Percentiles rank a stretch among this genome's conserved stretches.
Conservation (phyloP, 805 yeast genomes). For the Suhomyces sp. region DNA sequence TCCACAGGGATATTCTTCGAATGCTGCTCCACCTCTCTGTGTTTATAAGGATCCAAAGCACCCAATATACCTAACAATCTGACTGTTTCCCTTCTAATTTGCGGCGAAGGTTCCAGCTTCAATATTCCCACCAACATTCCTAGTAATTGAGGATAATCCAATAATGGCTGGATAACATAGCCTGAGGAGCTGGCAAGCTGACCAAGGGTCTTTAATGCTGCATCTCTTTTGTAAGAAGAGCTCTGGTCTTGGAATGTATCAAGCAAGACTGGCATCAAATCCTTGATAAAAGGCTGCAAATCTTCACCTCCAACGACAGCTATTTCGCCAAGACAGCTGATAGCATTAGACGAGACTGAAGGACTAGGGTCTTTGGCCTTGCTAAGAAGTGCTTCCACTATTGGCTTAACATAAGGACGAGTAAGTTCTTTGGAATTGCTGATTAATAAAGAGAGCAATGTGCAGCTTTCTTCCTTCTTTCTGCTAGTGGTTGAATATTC, state of each 20-base stretch:
- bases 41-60: constrained; percentile 94
- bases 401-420: constrained; percentile 86
- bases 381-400: constrained; percentile 79
- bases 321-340: constrained; percentile 84
- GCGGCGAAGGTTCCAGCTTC: constrained; percentile 72
- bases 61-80: constrained; percentile 89
- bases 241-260: constrained; percentile 92
- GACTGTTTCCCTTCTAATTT: constrained; percentile 83
- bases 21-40: constrained; percentile 81
- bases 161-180: constrained; percentile 87
- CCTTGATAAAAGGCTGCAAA: constrained; percentile 65
- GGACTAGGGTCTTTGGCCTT: constrained; percentile 70
- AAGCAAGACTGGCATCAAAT: constrained; percentile 81
- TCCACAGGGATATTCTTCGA: constrained; percentile 57
- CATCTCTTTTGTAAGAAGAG: constrained; percentile 81
- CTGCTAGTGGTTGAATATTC: constrained; percentile 74
- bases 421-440: constrained; percentile 78
- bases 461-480: constrained; percentile 84
- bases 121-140: constrained; percentile 79
- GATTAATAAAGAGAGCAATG: constrained; percentile 68
- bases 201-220: constrained; percentile 84
- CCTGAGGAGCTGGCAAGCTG: constrained; percentile 89
- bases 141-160: constrained; percentile 86
- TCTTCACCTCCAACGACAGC: constrained; percentile 87
- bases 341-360: constrained; percentile 82